Conservation (phyloP, 2,329 filamentous ascomycete genomes). For the Verticillium dahliae region DNA sequence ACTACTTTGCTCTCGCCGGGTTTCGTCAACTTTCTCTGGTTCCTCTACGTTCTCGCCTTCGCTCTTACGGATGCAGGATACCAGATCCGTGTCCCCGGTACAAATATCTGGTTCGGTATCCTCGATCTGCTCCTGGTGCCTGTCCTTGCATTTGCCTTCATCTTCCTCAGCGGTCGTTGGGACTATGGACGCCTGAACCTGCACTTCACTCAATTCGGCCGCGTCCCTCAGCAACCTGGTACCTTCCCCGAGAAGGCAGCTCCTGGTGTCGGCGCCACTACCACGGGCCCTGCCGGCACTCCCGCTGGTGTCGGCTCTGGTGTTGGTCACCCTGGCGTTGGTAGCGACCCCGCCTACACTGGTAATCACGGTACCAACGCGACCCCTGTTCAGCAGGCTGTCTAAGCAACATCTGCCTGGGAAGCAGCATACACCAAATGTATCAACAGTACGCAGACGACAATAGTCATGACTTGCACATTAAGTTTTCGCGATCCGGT, state of each 20-base stretch:
- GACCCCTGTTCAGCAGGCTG: background rate
- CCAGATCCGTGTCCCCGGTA: slow-evolving; percentile 35
- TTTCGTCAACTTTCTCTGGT: slow-evolving; percentile 45
- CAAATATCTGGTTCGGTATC: slow-evolving; percentile 46
- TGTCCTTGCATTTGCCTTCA: slow-evolving; percentile 31
- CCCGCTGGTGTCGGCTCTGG: background rate
- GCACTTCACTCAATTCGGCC: slow-evolving; percentile 49
- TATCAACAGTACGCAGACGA: background rate
- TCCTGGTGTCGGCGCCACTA: slow-evolving; percentile 14
- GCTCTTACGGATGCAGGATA: slow-evolving; percentile 47
- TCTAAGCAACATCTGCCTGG: background rate
- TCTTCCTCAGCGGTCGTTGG: slow-evolving; percentile 40
- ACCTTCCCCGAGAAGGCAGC: slow-evolving; percentile 38
- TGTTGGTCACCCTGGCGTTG: background rate
- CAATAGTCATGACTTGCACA: background rate
- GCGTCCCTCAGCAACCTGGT: slow-evolving; percentile 32
- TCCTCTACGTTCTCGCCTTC: slow-evolving; percentile 48
- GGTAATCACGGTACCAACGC: background rate
- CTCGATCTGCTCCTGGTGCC: slow-evolving; percentile 44
- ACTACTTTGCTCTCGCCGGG: slow-evolving; percentile 39
- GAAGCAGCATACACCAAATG: background rate
- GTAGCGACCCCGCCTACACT: background rate
- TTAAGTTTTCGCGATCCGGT: background rate
- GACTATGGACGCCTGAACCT: slow-evolving; percentile 45
- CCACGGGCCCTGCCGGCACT: background rate